Conservation (phyloP, 306 rosid species). For the Vachellia pachyceras region DNA sequence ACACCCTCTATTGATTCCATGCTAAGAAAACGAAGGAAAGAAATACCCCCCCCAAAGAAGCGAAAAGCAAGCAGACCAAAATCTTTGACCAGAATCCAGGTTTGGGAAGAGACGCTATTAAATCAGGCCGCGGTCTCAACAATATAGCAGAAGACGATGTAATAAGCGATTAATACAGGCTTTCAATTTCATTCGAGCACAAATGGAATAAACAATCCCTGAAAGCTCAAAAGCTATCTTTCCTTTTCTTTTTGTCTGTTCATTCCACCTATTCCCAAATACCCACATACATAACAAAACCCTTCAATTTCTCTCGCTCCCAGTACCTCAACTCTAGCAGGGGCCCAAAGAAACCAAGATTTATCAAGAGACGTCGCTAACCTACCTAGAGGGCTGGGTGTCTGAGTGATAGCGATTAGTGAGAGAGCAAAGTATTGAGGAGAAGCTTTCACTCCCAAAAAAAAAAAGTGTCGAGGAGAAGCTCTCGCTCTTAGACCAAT, state of each 20-base stretch:
- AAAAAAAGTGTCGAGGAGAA: neutral
- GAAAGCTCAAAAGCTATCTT: slow-evolving; percentile 42
- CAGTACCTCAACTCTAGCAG: too few relatives aligned
- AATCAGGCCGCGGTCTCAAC: slow-evolving; percentile 30
- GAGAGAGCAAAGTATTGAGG: neutral
- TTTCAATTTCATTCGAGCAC: slow-evolving; percentile 14
- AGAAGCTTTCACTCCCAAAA: neutral
- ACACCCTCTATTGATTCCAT: slow-evolving; percentile 10
- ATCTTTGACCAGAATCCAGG: slow-evolving; percentile 58
- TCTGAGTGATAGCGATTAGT: neutral
- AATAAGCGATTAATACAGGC: slow-evolving; percentile 32
- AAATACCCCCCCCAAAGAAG: neutral
- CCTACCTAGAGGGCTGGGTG: neutral
- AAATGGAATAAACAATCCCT: slow-evolving; percentile 27
- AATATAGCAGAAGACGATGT: slow-evolving; percentile 23
- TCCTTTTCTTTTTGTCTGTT: slow-evolving; percentile 28
- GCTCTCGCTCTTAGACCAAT: neutral
- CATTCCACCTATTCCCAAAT: slow-evolving; percentile 16
- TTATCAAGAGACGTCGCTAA: neutral
- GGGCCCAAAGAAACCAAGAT: neutral
- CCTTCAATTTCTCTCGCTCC: neutral
- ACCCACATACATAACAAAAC: neutral
- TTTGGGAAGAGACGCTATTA: slow-evolving; percentile 43
- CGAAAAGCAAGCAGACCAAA: slow-evolving; percentile 38
- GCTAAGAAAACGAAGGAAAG: neutral